Conservation (phyloP, 495 filamentous ascomycete genomes). For the Neurospora sp. region DNA sequence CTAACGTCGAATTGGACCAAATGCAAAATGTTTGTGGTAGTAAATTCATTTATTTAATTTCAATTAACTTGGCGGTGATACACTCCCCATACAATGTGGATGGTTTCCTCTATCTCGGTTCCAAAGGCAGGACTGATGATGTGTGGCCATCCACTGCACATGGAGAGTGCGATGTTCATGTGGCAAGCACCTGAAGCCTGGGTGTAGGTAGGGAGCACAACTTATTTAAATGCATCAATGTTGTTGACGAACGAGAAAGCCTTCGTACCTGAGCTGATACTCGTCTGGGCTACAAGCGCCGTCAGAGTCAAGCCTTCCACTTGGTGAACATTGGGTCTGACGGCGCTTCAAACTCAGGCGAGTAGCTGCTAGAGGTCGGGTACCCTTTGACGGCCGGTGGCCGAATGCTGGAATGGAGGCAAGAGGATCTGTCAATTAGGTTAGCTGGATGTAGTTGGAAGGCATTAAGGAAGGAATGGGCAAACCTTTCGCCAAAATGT, state of each 20-base stretch:
- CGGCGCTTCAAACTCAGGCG: not conserved
- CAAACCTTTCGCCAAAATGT: not conserved
- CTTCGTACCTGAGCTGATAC: not conserved
- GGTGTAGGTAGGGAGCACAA: too few species aligned
- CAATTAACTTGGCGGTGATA: not conserved
- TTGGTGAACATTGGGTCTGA: not conserved
- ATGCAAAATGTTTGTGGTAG: not conserved
- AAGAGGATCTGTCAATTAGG: not conserved
- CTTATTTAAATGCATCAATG: not conserved
- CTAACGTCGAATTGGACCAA: not conserved
- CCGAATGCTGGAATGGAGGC: not conserved
- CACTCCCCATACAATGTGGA: not conserved
- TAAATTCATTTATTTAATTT: not conserved
- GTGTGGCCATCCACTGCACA: not conserved
- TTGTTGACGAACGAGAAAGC: not conserved
- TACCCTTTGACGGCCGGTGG: not conserved
- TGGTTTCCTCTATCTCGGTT: not conserved
- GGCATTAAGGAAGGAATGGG: not conserved
- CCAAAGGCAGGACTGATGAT: not conserved
- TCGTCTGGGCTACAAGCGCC: not conserved
- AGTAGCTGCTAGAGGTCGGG: not conserved
- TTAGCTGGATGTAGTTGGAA: not conserved
- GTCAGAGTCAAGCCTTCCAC: not conserved
- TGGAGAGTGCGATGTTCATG: not conserved
- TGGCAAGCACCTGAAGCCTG: not conserved